Base-by-base conservation (phyloP, 1,139 yeast species). In the Taphrina pruni region DNA sequence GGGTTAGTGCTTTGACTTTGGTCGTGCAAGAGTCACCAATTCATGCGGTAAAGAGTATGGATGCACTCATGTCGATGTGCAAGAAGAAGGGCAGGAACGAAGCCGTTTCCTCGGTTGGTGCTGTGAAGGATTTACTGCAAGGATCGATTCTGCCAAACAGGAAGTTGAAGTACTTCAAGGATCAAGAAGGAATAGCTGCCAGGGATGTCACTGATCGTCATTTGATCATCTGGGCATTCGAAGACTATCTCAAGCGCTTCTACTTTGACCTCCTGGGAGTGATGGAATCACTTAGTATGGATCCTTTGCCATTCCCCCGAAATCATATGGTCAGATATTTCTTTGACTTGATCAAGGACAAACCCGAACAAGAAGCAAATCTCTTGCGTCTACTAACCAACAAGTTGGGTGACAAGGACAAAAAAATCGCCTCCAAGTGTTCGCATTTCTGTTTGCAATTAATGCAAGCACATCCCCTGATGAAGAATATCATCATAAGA, bases 361-460 rank as follows among this genome's bases (percentile, higher is more conserved):
- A 93, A 77, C 98, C 99, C 2, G 99, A 94, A 80, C 99, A 95
- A 81, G 99, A 94, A 79, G 96, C 88, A 65, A 94, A 95, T 77
- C 82, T 95, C 73, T 82, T 94, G 75, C 85, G 94, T 74, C 82
- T 95, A 70, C 97, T 97, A 65, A 95, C 92, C 62, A 94, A 95
- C 78, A 94, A 94, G 78, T 83, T 94, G 64, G 99, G 99, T 80
- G 99, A 94, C 77, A 84, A 85, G 64, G 97, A 94, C 74, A 89
- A 90, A 73, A 92, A 91, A 77, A 97, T 94, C 11, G 86, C 97
- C 0, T 89, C 98, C 1, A 89, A 91, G 76, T 87, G 97, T 0
- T 92, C 97, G 1, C 90, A 87, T 78, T 87, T 88, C 74, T 81
- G 94, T 62, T 83, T 93, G 72, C 88, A 89, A 75, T 81, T 93